These are phyloP conservation scores for Verticillium zaregamsianum DNA, from an alignment of 2,329 filamentous ascomycete genomes.

Conservation along the genomic window DNA sequence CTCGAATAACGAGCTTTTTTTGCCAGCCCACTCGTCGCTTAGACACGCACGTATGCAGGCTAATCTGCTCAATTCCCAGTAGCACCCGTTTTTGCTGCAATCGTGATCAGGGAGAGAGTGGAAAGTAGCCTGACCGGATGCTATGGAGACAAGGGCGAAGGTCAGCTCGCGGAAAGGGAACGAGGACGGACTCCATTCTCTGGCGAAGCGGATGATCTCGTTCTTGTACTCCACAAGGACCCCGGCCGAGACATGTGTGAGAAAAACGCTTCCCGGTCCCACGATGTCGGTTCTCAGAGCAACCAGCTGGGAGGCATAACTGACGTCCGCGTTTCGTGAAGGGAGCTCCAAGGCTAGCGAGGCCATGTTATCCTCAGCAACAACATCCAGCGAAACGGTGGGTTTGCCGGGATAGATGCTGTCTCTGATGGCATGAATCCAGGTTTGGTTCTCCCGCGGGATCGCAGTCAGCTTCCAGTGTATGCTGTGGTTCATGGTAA, in stretches of 20 bases:
- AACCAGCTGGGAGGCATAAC: no score
- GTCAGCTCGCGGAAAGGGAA: constrained; percentile 15
- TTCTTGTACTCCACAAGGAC: constrained; percentile 5
- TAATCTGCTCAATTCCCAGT: no score
- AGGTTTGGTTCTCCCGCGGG: constrained; percentile 9
- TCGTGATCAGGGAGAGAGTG: not conserved
- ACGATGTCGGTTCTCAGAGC: no score
- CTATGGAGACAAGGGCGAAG: constrained; percentile 13
- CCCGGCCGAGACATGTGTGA: constrained; percentile 5
- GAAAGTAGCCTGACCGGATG: constrained; percentile 6
- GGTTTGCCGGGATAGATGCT: constrained; percentile 8
- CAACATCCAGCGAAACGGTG: constrained; percentile 8
- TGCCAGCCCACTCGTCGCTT: no score
- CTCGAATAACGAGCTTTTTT: not conserved
- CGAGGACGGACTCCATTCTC: constrained; percentile 12
- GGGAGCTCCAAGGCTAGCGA: constrained; percentile 11
- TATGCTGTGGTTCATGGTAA: constrained; percentile 13
- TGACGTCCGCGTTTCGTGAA: not conserved
- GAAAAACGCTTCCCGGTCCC: not conserved
- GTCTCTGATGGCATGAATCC: constrained; percentile 4
- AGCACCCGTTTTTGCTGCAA: no score
- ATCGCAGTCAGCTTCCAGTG: constrained; percentile 15
- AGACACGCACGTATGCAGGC: no score
- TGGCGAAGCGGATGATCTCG: constrained; percentile 8
- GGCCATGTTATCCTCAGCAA: constrained; percentile 9